Percentiles rank a stretch among this genome's conserved stretches.
Conservation (phyloP, 306 rosid species). For the Fragaria ananassa region DNA sequence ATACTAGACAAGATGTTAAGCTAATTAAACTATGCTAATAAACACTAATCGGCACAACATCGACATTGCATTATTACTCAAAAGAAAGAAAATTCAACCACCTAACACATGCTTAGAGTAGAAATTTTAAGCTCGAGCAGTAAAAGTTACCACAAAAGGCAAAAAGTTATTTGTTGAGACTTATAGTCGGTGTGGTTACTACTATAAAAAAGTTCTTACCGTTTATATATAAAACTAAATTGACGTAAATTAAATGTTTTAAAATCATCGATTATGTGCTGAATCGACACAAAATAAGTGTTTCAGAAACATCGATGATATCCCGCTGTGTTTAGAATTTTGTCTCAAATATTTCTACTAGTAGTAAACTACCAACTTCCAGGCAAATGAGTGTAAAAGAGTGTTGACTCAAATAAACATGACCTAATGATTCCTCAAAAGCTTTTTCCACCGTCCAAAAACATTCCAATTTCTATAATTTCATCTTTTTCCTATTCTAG, state of each 20-base stretch:
- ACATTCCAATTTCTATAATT: not conserved
- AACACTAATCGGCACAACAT: not conserved
- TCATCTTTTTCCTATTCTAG: not conserved
- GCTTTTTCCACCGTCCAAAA: slow-evolving; percentile 17
- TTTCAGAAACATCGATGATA: not conserved
- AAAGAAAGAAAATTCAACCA: not conserved
- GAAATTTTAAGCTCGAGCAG: not conserved
- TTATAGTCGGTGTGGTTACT: not conserved
- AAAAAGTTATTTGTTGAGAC: not conserved
- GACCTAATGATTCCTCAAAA: slow-evolving; percentile 18
- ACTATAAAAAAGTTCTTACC: not conserved
- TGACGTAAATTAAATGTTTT: too few relatives aligned
- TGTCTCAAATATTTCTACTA: not conserved
- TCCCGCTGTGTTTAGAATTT: not conserved
- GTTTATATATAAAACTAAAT: accelerated
- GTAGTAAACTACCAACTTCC: not conserved
- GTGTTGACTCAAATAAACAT: not conserved
- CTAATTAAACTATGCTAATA: not conserved
- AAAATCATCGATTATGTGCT: too few relatives aligned
- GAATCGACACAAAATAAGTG: not conserved
- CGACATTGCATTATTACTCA: too few relatives aligned
- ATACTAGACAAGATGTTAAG: not conserved
- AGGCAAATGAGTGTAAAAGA: not conserved
- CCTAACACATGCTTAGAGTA: not conserved
- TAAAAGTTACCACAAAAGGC: not conserved